These are phyloP conservation scores for Clavaria fumosa DNA, from an alignment of 768 basidiomycete species.

Conservation along the genomic window DNA sequence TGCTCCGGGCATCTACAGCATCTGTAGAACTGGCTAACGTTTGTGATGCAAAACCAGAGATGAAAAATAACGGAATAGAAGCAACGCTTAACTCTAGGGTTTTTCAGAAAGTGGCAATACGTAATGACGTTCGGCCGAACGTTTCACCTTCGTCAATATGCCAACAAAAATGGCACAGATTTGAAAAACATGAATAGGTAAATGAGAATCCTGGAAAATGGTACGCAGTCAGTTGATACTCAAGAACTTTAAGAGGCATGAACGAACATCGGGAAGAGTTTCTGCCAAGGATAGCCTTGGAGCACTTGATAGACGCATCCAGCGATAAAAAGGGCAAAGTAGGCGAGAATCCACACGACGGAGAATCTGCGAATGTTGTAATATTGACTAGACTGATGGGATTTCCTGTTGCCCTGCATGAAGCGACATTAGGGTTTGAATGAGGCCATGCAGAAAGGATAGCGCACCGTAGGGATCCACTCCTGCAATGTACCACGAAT, in stretches of 20 bases:
- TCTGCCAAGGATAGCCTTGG: conserved; percentile 13
- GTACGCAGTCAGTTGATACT: no score
- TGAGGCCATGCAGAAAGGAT: conserved; percentile 14
- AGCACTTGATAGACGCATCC: conserved; percentile 12
- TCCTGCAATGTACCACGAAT: conserved; percentile 15
- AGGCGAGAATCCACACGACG: conserved; percentile 14
- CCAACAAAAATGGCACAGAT: not conserved
- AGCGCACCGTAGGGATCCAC: conserved; percentile 18
- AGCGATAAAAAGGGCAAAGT: conserved; percentile 10
- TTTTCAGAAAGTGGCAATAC: not conserved
- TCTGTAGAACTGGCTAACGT: not conserved
- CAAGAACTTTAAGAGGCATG: conserved; percentile 13
- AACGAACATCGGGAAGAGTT: conserved; percentile 13
- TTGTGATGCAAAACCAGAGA: no score
- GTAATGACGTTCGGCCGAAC: not conserved
- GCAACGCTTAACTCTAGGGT: not conserved
- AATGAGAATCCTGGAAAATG: no score
- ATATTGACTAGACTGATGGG: conserved; percentile 15
- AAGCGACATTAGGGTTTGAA: conserved; percentile 9
- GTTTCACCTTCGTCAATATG: not conserved
- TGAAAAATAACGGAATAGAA: no score
- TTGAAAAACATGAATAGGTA: no score
- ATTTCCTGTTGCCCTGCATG: conserved; percentile 13
- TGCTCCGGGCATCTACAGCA: not conserved
- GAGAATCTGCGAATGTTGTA: conserved; percentile 18